These are phyloP conservation scores for Neurospora tetrasperma DNA, from an alignment of 495 filamentous ascomycete genomes.

Conservation along the genomic window DNA sequence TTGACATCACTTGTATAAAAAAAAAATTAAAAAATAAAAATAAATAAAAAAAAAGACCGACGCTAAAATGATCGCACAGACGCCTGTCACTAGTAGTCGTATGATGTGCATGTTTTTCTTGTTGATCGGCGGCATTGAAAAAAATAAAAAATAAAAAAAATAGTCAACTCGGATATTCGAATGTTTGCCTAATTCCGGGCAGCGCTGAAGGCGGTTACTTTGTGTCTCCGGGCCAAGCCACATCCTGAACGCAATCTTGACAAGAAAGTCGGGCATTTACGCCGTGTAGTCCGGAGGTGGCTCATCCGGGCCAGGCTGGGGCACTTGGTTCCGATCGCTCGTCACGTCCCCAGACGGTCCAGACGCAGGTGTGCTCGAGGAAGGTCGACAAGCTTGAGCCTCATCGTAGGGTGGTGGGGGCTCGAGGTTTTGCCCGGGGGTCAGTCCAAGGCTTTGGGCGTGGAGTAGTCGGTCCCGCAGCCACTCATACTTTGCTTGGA, in stretches of 20 bases:
- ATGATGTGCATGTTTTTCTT: not conserved
- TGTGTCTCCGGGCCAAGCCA: not conserved
- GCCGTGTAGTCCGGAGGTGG: constrained; percentile 77
- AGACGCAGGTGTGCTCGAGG: constrained; percentile 19
- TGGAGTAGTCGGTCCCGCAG: constrained; percentile 76
- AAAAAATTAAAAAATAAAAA: no score
- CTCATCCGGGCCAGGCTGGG: constrained; percentile 51
- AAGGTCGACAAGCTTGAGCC: constrained; percentile 18
- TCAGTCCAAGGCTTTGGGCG: constrained; percentile 57
- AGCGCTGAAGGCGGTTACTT: not conserved
- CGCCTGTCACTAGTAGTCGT: not conserved
- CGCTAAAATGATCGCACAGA: not conserved
- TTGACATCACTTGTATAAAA: not conserved
- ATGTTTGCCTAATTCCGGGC: not conserved
- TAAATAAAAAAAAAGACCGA: not conserved
- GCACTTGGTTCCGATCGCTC: constrained; percentile 17
- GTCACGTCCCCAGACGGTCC: constrained; percentile 1
- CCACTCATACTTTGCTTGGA: constrained; percentile 70
- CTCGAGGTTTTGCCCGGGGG: constrained; percentile 49
- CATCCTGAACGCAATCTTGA: not conserved
- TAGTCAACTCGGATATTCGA: not conserved
- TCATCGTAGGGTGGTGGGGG: constrained; percentile 73
- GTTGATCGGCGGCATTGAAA: not conserved
- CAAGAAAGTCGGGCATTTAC: not conserved
- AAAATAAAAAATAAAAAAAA: not conserved